These are phyloP conservation scores for Serpula lacrymans DNA, from an alignment of 768 basidiomycete species.

Conservation along the genomic window DNA sequence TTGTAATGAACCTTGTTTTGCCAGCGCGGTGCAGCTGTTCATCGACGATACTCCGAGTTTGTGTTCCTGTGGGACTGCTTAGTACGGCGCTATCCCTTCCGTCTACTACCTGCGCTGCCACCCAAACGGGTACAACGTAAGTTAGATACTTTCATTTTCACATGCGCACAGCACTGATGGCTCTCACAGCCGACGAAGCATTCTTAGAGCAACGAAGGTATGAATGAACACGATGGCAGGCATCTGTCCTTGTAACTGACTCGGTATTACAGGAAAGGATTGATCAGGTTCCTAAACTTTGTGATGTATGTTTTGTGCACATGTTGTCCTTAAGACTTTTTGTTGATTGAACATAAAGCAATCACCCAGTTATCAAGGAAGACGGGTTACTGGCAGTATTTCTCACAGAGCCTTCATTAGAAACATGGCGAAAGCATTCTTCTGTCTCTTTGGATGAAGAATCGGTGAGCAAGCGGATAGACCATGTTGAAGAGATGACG, in stretches of 20 bases:
- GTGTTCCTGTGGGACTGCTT: constrained; percentile 86
- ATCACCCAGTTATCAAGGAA: constrained; percentile 89
- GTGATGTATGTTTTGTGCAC: constrained; percentile 51
- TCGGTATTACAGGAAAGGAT: constrained; percentile 57
- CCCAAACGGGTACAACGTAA: constrained; percentile 90
- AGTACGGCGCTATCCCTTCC: constrained; percentile 86
- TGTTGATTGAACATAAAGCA: constrained; percentile 39
- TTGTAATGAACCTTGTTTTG: constrained; percentile 10
- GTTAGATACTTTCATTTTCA: constrained; percentile 25
- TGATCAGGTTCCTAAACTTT: constrained; percentile 76
- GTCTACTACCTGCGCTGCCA: constrained; percentile 80
- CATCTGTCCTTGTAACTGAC: constrained; percentile 6
- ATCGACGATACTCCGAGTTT: constrained; percentile 92
- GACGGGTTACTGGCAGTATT: constrained; percentile 83
- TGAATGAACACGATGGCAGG: constrained; percentile 9
- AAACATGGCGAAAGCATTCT: constrained; percentile 82
- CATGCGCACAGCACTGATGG: constrained; percentile 9
- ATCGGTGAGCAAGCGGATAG: constrained; percentile 72
- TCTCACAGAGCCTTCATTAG: constrained; percentile 79
- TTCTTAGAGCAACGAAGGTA: constrained; percentile 91
- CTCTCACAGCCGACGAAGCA: constrained; percentile 67
- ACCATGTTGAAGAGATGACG: constrained; percentile 82
- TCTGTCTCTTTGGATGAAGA: constrained; percentile 84
- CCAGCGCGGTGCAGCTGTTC: constrained; percentile 66
- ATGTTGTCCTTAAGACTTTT: constrained; percentile 6